Evolutionary conservation across 2,329 filamentous ascomycete genomes (phyloP).

Genomic region (Apiospora kogelbergensis): DNA sequence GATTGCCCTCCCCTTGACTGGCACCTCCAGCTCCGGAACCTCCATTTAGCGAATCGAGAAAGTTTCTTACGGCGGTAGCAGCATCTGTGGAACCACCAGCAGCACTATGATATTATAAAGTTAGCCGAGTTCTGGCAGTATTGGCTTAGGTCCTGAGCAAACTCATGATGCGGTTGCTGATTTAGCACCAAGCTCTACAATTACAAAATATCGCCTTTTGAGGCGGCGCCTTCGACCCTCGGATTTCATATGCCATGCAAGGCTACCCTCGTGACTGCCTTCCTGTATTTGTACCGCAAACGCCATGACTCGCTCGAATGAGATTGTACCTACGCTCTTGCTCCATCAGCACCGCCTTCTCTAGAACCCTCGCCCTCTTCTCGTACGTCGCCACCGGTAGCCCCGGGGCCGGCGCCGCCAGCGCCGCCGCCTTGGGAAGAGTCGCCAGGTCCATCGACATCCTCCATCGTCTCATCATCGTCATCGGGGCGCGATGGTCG

Average conservation of each 20-base stretch:
- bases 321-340: constrained; percentile 89
- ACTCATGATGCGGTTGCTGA: constrained; percentile 10
- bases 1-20: constrained; percentile 52
- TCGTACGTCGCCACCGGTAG: constrained; percentile 87
- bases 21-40: constrained; percentile 41
- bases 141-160: constrained; percentile 8
- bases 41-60: constrained; percentile 78
- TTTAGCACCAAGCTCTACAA: constrained; percentile 12
- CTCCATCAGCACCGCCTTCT: constrained; percentile 93
- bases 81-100: constrained; percentile 65
- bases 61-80: constrained; percentile 79
- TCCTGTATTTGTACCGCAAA: not conserved
- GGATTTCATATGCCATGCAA: not conserved
- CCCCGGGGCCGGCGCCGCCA: constrained; percentile 81
- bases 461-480: constrained; percentile 77
- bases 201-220: not conserved
- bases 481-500: constrained; percentile 54
- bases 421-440: constrained; percentile 60
- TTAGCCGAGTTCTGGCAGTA: constrained; percentile 39
- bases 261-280: not conserved
- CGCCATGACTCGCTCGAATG: constrained; percentile 6
- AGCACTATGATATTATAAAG: constrained; percentile 50
- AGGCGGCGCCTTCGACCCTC: not conserved
- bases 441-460: constrained; percentile 66
- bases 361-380: constrained; percentile 85